Evolutionary conservation across 2,329 filamentous ascomycete species (phyloP).

Genomic region (Dactylonectria estremocensis): DNA sequence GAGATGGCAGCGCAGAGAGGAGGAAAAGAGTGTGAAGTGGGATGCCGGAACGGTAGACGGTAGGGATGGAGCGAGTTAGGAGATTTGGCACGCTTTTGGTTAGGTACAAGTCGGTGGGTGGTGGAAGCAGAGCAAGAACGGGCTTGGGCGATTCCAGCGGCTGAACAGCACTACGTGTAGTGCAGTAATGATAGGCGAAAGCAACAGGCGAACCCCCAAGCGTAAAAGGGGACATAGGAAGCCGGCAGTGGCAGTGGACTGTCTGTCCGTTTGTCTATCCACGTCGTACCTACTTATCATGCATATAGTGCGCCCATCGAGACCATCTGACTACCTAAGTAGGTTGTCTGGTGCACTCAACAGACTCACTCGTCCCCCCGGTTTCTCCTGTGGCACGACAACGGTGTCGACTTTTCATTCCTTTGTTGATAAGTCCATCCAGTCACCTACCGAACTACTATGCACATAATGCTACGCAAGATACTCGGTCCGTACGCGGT

Average conservation of each 20-base stretch:
- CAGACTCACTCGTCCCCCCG: neutral
- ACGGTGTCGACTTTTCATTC: neutral
- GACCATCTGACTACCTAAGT: no score
- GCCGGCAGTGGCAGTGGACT: slow-evolving; percentile 11
- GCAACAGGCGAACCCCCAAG: slow-evolving; percentile 13
- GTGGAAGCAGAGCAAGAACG: neutral
- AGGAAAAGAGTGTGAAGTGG: slow-evolving; percentile 25
- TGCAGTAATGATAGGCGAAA: neutral
- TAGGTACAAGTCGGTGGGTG: slow-evolving; percentile 17
- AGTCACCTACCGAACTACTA: neutral
- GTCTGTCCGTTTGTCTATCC: neutral
- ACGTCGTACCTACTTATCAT: neutral
- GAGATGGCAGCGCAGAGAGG: slow-evolving; percentile 7
- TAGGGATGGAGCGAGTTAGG: slow-evolving; percentile 10
- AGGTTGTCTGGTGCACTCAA: no score
- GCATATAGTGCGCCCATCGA: no score
- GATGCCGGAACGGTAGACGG: slow-evolving; percentile 2
- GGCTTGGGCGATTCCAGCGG: neutral
- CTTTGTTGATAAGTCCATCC: neutral
- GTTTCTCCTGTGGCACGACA: neutral
- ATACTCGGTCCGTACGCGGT: neutral
- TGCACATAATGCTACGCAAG: neutral
- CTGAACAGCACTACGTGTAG: no score
- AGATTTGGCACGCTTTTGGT: slow-evolving; percentile 11
- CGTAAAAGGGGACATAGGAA: slow-evolving; percentile 13